Evolutionary conservation across 2,329 filamentous ascomycete species (phyloP), one percentile per base, ranked within the genome.

Genomic region (Alternaria arbusti): DNA sequence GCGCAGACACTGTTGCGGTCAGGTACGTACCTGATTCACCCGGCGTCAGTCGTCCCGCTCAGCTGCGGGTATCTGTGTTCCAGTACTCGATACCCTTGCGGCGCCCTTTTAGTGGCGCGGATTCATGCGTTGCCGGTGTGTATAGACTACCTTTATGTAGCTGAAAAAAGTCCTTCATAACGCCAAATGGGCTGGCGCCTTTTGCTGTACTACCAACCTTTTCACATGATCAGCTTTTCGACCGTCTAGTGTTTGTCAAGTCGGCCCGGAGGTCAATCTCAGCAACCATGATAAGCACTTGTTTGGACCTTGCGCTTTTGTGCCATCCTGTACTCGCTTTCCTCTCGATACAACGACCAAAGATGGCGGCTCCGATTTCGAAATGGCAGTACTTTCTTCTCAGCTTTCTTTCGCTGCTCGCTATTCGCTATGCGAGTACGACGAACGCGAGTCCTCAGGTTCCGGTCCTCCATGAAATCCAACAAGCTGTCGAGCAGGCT

Each of bases 261-360:
- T 63, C 50, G 60, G 56, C 32, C 60, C 50, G 40, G 49, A 15
- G 26, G 3, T 36, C 23, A 54, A 54, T 47, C n/a, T 60, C 49
- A 64, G 45, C 49, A 57, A 56, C 13, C 15, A 70, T 77, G 74
- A 71, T 74, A 59, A 70, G 49, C 46, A 70, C 71, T 3, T 76
- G 70, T 67, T 61, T 77, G 40, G 74, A 78, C 61, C 57, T 77
- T 59, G 76, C 71, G 45, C 73, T 78, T 10, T 51, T 77, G 57
- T 77, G 71, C 66, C 74, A 75, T 57, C 74, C 76, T 0, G 61
- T 78, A 4, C 54, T 79, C 12, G 76, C 75, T 45, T 63, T 78
- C 59, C 59, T 78, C 28, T 69, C 71, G 4, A 66, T 72, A 30
- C 69, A 72, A 70, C 58, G 74, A 70, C 66, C 68, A 17, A 70